A percentile compares a stretch with the other conserved stretches of the same genome.
phyloP scores from a whole-genome alignment of 2,329 filamentous ascomycete species.

The Aspergillus ochraceus region DNA sequence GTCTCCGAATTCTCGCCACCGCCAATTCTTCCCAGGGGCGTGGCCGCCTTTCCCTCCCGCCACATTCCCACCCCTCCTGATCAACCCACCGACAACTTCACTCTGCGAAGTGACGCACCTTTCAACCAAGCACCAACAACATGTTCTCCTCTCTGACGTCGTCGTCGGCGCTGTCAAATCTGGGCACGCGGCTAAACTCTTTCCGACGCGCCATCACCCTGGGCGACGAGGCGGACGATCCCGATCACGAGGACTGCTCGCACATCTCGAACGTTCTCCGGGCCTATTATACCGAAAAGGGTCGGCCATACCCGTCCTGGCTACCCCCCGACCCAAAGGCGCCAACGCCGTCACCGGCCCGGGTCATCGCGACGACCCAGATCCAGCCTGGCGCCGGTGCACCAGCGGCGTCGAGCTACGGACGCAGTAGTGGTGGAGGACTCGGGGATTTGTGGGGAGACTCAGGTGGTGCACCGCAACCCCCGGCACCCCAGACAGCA shows the following conservation, averaged over 20 bases:
- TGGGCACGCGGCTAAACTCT: conserved; percentile 59
- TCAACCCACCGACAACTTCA: conserved; percentile 1
- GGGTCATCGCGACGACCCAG: conserved; percentile 53
- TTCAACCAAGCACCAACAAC: conserved; percentile 52
- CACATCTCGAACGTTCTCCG: conserved; percentile 92
- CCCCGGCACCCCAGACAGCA: conserved; percentile 35
- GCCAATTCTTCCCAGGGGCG: neutral
- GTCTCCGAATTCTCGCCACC: neutral
- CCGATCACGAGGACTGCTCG: conserved; percentile 73
- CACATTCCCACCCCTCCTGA: conserved; percentile 1
- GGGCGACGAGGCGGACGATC: conserved; percentile 44
- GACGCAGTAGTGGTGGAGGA: conserved; percentile 38
- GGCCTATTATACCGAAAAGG: conserved; percentile 89
- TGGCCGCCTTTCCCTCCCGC: neutral
- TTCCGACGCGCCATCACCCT: conserved; percentile 51
- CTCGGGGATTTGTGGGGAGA: conserved; percentile 62
- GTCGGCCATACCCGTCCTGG: conserved; percentile 78
- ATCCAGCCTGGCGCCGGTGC: conserved; percentile 46
- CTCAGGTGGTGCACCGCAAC: conserved; percentile 30
- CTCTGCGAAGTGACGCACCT: conserved; percentile 51
- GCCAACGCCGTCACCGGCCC: conserved; percentile 52
- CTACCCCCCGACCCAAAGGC: conserved; percentile 86
- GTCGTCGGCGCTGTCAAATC: conserved; percentile 49
- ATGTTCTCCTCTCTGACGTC: conserved; percentile 68
- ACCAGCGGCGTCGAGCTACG: conserved; percentile 29